Percentiles rank a stretch among this genome's conserved stretches.
phyloP scores from a whole-genome alignment of 2,329 filamentous ascomycete genomes.

The Zymoseptoria brevis region DNA sequence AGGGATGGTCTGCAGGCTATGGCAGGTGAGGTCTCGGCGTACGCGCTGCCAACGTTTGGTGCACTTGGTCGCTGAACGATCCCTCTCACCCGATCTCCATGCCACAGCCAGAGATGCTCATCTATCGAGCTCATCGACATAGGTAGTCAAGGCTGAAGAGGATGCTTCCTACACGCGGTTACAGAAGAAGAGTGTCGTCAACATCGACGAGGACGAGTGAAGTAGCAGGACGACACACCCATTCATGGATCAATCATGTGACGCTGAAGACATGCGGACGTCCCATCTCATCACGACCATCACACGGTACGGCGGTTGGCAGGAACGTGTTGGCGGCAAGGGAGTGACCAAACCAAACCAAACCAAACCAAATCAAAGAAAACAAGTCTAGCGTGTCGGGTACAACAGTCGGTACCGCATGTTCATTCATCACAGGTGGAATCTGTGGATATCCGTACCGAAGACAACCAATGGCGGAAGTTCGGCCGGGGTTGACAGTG shows the following conservation, averaged over 20 bases:
- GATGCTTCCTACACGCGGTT: not conserved
- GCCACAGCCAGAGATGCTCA: not conserved
- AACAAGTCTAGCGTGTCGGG: too few species aligned
- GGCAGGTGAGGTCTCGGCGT: too few species aligned
- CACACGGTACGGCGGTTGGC: not conserved
- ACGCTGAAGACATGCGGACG: not conserved
- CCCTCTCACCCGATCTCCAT: not conserved
- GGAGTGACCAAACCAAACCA: not conserved
- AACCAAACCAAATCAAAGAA: too few species aligned
- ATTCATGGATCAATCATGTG: not conserved
- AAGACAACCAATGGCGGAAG: too few species aligned
- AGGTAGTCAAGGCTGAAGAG: not conserved
- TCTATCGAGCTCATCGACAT: not conserved
- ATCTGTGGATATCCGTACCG: too few species aligned
- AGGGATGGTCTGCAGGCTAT: too few species aligned
- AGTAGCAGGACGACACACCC: not conserved
- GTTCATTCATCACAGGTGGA: too few species aligned
- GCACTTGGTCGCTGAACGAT: not conserved
- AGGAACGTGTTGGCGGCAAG: not conserved
- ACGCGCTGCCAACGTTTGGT: too few species aligned
- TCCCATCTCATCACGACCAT: not conserved
- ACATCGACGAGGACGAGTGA: not conserved
- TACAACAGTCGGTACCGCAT: too few species aligned
- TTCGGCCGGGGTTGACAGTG: too few species aligned
- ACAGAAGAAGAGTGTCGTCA: not conserved